Evolutionary conservation across 2,329 filamentous ascomycete genomes (phyloP).

Genomic region (Magnaporthiopsis incrustans): DNA sequence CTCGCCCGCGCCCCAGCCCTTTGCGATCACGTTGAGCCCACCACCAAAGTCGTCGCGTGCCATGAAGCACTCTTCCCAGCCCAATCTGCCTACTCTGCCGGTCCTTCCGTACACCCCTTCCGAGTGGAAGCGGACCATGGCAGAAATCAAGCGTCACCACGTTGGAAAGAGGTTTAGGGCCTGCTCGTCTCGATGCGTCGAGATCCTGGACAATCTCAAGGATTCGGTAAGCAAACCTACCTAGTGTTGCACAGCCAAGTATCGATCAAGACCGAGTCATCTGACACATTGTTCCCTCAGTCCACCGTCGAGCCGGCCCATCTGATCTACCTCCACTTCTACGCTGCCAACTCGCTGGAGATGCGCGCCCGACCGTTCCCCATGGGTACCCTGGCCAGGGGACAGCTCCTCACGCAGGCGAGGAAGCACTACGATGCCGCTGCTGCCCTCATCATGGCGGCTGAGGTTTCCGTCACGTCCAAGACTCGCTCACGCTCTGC

Average conservation of each 20-base stretch:
- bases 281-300: slow-evolving; percentile 6
- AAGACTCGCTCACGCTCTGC: slow-evolving; percentile 29
- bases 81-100: slow-evolving; percentile 8
- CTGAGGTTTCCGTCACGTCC: slow-evolving; percentile 31
- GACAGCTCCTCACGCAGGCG: slow-evolving; percentile 41
- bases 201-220: slow-evolving; percentile 42
- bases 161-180: slow-evolving; percentile 41
- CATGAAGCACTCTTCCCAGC: slow-evolving; percentile 16
- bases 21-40: not conserved
- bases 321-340: slow-evolving; percentile 52
- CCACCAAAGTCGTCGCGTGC: slow-evolving; percentile 12
- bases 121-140: slow-evolving; percentile 44
- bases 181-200: slow-evolving; percentile 44
- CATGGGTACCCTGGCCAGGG: slow-evolving; percentile 36
- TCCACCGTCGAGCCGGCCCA: slow-evolving; percentile 41
- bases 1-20: not conserved
- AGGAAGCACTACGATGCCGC: slow-evolving; percentile 43
- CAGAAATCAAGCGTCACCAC: slow-evolving; percentile 47
- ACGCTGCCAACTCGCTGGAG: slow-evolving; percentile 52
- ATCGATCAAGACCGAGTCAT: not conserved
- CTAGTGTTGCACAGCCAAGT: too few relatives aligned
- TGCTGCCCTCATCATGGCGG: slow-evolving; percentile 35
- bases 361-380: slow-evolving; percentile 44
- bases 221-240: slow-evolving; percentile 28
- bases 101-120: slow-evolving; percentile 33